These are phyloP conservation scores for Pluteus cervinus DNA, from an alignment of 768 basidiomycete species.

Conservation along the genomic window DNA sequence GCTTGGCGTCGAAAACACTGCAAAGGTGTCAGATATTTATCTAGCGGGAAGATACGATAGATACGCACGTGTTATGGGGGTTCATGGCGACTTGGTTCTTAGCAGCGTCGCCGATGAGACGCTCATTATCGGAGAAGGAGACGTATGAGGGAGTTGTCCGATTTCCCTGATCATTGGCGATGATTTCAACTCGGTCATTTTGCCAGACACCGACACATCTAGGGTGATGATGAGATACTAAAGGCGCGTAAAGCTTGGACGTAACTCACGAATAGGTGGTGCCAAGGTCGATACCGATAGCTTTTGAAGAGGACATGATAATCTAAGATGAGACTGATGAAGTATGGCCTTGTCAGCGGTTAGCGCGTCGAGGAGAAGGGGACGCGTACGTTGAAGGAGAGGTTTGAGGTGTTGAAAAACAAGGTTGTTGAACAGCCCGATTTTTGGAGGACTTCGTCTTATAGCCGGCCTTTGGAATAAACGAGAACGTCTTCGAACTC, in stretches of 20 bases:
- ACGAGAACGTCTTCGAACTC: conserved; percentile 37
- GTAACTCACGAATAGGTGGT: conserved; percentile 84
- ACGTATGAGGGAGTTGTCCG: conserved; percentile 96
- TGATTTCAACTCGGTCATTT: conserved; percentile 99
- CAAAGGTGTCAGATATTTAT: conserved; percentile 7
- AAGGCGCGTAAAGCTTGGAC: conserved; percentile 1
- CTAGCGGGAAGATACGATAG: not conserved
- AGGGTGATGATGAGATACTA: conserved; percentile 9
- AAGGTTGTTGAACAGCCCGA: conserved; percentile 11
- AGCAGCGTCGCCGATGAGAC: conserved; percentile 97
- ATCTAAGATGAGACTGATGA: conserved; percentile 10
- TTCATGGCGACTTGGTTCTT: conserved; percentile 99
- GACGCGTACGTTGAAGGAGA: conserved; percentile 9
- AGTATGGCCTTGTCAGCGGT: too few species aligned
- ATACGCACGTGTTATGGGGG: conserved; percentile 77
- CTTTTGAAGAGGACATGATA: conserved; percentile 63
- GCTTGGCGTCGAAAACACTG: conserved; percentile 97
- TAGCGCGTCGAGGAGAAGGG: conserved; percentile 6
- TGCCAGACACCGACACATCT: conserved; percentile 99
- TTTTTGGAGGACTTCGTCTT: conserved; percentile 20
- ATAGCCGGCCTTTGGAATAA: conserved; percentile 31
- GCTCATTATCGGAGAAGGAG: conserved; percentile 91
- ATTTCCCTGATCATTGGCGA: conserved; percentile 93
- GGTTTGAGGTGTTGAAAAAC: conserved; percentile 15
- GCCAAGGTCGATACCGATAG: conserved; percentile 85